These are phyloP conservation scores for Xylariaceae sp. DNA, from an alignment of 2,329 filamentous ascomycete genomes.

Conservation along the genomic window DNA sequence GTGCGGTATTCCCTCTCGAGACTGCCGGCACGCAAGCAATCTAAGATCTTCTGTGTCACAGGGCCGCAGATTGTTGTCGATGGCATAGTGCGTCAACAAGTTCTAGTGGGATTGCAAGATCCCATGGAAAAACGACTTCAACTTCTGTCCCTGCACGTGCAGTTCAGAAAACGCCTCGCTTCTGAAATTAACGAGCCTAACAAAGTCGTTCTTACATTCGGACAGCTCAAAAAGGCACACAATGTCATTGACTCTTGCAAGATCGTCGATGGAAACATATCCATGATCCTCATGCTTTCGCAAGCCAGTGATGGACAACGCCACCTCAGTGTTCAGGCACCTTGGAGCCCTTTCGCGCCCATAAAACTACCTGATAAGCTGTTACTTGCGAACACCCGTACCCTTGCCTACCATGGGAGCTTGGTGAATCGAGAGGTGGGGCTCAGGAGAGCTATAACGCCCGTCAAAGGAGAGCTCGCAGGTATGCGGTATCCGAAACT, in stretches of 20 bases:
- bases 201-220: constrained; percentile 41
- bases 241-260: constrained; percentile 70
- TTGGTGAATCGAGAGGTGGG: constrained; percentile 48
- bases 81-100: constrained; percentile 47
- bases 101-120: constrained; percentile 67
- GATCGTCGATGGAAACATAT: constrained; percentile 59
- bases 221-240: constrained; percentile 54
- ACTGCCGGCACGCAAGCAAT: constrained; percentile 48
- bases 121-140: constrained; percentile 61
- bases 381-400: constrained; percentile 54
- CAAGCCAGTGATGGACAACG: constrained; percentile 58
- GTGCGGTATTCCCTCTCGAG: constrained; percentile 55
- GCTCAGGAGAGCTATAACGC: constrained; percentile 42
- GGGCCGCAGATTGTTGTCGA: constrained; percentile 53
- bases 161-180: constrained; percentile 27
- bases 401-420: constrained; percentile 51
- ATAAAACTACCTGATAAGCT: constrained; percentile 56
- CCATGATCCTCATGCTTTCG: constrained; percentile 65
- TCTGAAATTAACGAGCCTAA: constrained; percentile 29
- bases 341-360: constrained; percentile 67
- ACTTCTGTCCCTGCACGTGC: constrained; percentile 58
- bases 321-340: constrained; percentile 67
- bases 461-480: constrained; percentile 44
- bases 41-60: constrained; percentile 62
- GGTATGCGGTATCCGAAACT: constrained; percentile 54